Conservation (phyloP, 192 early-diverging fungal species). For the Coemansia nantahalensis region DNA sequence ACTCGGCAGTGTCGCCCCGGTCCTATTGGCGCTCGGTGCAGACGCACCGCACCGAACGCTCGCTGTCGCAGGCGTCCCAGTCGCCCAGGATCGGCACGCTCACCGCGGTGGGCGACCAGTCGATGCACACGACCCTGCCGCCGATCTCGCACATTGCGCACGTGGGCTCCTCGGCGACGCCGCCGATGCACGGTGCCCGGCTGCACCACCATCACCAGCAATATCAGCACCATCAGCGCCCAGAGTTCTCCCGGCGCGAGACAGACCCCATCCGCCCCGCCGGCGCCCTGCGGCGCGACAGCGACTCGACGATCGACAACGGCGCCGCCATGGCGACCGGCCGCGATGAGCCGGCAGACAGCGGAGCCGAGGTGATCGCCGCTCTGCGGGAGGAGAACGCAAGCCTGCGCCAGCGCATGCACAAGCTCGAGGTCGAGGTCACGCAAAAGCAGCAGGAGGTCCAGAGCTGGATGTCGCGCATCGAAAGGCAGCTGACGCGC, state of each 20-base stretch:
- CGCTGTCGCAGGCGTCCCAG: constrained; percentile 19
- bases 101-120: neutral
- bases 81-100: constrained; percentile 18
- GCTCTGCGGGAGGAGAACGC: constrained; percentile 44
- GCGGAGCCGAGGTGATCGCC: constrained; percentile 23
- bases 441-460: constrained; percentile 41
- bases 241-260: constrained; percentile 1
- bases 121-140: constrained; percentile 9
- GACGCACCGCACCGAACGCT: constrained; percentile 16
- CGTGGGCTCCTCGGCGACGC: neutral
- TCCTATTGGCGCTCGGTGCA: constrained; percentile 10
- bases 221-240: constrained; percentile 1
- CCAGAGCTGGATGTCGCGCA: constrained; percentile 40
- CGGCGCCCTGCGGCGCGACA: constrained; percentile 13
- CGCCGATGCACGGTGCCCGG: constrained; percentile 26
- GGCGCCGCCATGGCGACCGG: constrained; percentile 20
- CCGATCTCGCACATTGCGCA: constrained; percentile 33
- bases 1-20: constrained; percentile 12
- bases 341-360: constrained; percentile 19
- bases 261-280: constrained; percentile 5
- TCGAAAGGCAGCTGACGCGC: constrained; percentile 32
- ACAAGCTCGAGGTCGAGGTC: constrained; percentile 36
- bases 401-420: constrained; percentile 24
- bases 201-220: constrained; percentile 10
- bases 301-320: constrained; percentile 26